A percentile compares a stretch with the other conserved stretches of the same genome.
phyloP scores from a whole-genome alignment of 495 filamentous ascomycete species.

The Neurospora sp. region DNA sequence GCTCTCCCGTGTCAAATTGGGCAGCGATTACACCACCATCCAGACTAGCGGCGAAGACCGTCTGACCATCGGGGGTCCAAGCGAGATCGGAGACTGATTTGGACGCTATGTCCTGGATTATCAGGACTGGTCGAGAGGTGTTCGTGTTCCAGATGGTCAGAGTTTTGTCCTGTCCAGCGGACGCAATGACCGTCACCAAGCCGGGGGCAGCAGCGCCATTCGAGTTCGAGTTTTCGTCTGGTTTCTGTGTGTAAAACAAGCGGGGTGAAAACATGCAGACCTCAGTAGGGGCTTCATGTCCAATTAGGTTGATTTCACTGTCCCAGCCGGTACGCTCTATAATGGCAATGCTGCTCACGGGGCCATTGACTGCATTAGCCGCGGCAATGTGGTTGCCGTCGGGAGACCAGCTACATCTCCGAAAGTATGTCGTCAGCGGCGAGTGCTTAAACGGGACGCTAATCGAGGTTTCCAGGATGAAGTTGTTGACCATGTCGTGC shows the following conservation, averaged over 20 bases:
- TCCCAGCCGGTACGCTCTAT: conserved; percentile 90
- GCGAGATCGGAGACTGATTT: conserved; percentile 92
- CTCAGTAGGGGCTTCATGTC: conserved; percentile 92
- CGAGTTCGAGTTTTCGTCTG: conserved; percentile 29
- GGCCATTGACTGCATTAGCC: conserved; percentile 92
- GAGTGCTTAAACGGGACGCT: conserved; percentile 73
- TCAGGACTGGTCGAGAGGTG: conserved; percentile 78
- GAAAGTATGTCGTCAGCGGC: conserved; percentile 92
- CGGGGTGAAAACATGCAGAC: conserved; percentile 95
- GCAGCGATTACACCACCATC: conserved; percentile 79
- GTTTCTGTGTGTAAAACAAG: conserved; percentile 65
- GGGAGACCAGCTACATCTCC: conserved; percentile 92
- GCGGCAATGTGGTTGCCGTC: conserved; percentile 96
- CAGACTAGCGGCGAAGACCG: conserved; percentile 71
- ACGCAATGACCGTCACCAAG: conserved; percentile 91
- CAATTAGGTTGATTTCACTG: conserved; percentile 92
- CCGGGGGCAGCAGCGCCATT: conserved; percentile 20
- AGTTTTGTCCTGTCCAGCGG: conserved; percentile 91
- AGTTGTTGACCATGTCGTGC: conserved; percentile 92
- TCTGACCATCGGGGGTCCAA: conserved; percentile 89
- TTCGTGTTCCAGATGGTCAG: conserved; percentile 96
- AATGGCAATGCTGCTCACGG: conserved; percentile 93
- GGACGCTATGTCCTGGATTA: conserved; percentile 72
- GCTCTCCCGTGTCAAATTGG: conserved; percentile 37
- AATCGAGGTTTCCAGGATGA: conserved; percentile 81